Evolutionary conservation across 179 eudicot genomes (phyloP), one percentile per base, ranked within the genome.

Genomic region (Beta corolliflora): DNA sequence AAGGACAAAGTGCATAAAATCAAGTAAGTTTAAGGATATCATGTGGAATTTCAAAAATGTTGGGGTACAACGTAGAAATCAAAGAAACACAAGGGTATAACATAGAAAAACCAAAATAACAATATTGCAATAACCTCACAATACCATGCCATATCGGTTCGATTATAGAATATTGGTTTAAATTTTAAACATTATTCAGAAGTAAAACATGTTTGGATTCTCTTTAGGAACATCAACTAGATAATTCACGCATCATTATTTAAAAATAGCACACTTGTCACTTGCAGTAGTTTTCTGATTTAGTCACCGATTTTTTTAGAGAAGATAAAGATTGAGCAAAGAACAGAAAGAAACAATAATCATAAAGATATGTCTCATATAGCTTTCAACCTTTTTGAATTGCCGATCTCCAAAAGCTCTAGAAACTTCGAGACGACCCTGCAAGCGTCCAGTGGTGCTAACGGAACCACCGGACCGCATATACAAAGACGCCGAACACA

Each of bases 331-430:
- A 48, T 9, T 31, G 2, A 18, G 63, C 44, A 14, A 52, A 8
- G 18, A 46, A 48, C 53, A 16, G 64, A 75, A 4, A 45, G 13
- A 67, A 19, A 46, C 25, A 48, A 54, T 5, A 76, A 45, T 0
- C 9, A 54, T 23, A 5, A 76, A 54, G 4, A 50, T 23, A 9
- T 11, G 21, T 23, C 36, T 29, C 73, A 71, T 50, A 50, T 50
- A 71, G 58, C 15, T 45, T 68, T 79, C 61, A 60, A 91, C 98
- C 98, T 92, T 94, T 88, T 94, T 94, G 84, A 94, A 94, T 48
- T 94, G 92, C 15, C 97, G 89, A 85, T 94, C 98, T 36, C 98
- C 98, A 81, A 94, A 94, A 76, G 98, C 98, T 87, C 97, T 89
- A 58, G 98, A 94, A 82, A 94, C 98, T 78, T 92, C 95, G 55